Evolutionary conservation across 1,284 basidiomycete genomes (phyloP).

Genomic region (Cutaneotrichosporon cyanovorans): DNA sequence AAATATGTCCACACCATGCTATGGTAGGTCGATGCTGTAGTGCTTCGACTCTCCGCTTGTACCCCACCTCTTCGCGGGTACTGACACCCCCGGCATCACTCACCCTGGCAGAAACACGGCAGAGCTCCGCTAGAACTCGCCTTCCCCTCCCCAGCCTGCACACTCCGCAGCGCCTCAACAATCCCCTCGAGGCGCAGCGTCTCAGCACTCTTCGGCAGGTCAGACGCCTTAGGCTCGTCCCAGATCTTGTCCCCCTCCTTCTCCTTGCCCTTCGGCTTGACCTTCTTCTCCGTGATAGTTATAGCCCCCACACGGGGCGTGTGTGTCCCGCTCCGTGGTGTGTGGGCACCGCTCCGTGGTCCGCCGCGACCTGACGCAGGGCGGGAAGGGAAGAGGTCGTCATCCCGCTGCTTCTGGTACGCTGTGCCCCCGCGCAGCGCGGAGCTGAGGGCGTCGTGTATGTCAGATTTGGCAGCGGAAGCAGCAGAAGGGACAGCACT

Average conservation of each 20-base stretch:
- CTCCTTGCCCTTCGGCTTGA: conserved; percentile 15
- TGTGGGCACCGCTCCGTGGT: conserved; percentile 8
- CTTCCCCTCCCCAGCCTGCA: conserved; percentile 31
- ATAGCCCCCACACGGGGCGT: conserved; percentile 18
- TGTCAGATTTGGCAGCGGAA: no score
- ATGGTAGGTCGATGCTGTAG: no score
- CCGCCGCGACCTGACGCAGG: conserved; percentile 5
- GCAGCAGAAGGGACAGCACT: no score
- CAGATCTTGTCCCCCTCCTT: conserved; percentile 29
- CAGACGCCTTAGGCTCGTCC: conserved; percentile 19
- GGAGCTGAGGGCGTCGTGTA: background rate
- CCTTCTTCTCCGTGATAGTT: conserved; percentile 22
- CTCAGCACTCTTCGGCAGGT: conserved; percentile 29
- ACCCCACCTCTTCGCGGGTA: no score
- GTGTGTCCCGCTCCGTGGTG: background rate
- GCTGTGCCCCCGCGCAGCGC: conserved; percentile 23
- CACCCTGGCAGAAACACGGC: conserved; percentile 47
- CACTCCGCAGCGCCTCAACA: conserved; percentile 21
- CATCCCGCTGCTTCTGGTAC: conserved; percentile 31
- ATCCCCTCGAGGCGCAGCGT: conserved; percentile 37
- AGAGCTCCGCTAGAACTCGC: conserved; percentile 7
- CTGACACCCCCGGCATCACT: no score
- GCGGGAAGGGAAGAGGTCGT: conserved; percentile 4
- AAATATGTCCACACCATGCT: no score
- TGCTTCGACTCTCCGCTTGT: no score